These are phyloP conservation scores for Kodamaea fukazawae DNA, from an alignment of 805 yeast species.

Conservation along the genomic window DNA sequence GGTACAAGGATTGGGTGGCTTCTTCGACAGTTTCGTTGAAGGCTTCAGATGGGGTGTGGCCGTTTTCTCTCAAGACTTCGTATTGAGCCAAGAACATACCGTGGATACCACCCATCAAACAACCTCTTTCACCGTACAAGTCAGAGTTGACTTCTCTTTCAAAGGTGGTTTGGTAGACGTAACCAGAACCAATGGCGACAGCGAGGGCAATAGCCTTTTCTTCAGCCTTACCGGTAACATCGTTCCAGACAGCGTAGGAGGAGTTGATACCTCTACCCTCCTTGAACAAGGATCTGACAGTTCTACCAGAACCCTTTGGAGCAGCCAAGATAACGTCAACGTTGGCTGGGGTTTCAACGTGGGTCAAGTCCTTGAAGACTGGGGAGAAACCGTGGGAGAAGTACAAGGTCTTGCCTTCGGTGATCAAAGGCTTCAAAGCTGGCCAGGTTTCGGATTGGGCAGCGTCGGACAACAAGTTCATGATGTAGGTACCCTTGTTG, in stretches of 20 bases:
- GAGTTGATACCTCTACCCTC: slow-evolving; percentile 99
- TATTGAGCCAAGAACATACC: slow-evolving; percentile 99
- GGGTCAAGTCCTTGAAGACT: slow-evolving; percentile 95
- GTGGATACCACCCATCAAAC: slow-evolving; percentile 99
- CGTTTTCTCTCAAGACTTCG: slow-evolving; percentile 99
- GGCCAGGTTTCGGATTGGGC: slow-evolving; percentile 99
- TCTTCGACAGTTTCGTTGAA: slow-evolving; percentile 99
- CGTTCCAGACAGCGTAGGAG: slow-evolving; percentile 99
- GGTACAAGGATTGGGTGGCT: slow-evolving; percentile 99
- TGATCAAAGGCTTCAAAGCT: slow-evolving; percentile 80
- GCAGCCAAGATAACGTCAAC: slow-evolving; percentile 98
- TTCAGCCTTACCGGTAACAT: slow-evolving; percentile 97
- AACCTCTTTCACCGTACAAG: slow-evolving; percentile 99
- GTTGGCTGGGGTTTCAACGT: slow-evolving; percentile 92
- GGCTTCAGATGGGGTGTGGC: slow-evolving; percentile 99
- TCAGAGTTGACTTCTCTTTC: slow-evolving; percentile 99
- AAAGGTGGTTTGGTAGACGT: slow-evolving; percentile 99
- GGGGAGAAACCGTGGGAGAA: slow-evolving; percentile 99
- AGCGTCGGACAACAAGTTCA: slow-evolving; percentile 98
- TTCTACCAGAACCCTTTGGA: slow-evolving; percentile 99
- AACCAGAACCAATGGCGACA: slow-evolving; percentile 99
- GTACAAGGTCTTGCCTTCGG: slow-evolving; percentile 97
- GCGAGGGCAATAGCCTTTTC: slow-evolving; percentile 98
- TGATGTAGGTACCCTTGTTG: slow-evolving; percentile 84
- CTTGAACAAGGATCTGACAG: slow-evolving; percentile 98